Evolutionary conservation across 2,329 filamentous ascomycete genomes (phyloP).

Genomic region (Colletotrichum viniferum): DNA sequence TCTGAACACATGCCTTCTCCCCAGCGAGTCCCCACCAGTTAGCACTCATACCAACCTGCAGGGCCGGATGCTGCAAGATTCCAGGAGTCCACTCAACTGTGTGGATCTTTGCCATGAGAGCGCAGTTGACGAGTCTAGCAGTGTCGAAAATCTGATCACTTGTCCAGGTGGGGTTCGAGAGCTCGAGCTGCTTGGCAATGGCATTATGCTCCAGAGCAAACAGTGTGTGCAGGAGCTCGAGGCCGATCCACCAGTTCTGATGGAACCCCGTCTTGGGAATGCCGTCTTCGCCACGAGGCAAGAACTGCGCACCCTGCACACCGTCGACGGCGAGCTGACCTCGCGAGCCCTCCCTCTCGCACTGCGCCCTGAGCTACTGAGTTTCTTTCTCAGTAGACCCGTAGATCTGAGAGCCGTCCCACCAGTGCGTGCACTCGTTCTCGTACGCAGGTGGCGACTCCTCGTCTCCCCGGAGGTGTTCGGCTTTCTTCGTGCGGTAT

Average conservation of each 20-base stretch:
- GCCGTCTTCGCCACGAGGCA: background rate
- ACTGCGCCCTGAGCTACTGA: background rate
- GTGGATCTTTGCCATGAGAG: background rate
- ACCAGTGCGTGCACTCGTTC: background rate
- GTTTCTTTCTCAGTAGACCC: background rate
- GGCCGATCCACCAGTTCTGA: background rate
- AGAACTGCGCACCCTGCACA: background rate
- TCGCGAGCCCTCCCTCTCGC: background rate
- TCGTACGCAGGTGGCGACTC: background rate
- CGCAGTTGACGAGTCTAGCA: background rate
- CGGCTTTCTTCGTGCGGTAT: background rate
- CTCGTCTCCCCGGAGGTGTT: background rate
- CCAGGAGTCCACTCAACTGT: background rate
- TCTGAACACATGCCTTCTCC: background rate
- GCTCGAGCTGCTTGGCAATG: background rate
- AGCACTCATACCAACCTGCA: background rate
- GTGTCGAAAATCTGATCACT: background rate
- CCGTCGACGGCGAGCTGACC: background rate
- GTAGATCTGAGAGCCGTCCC: background rate
- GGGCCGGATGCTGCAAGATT: background rate
- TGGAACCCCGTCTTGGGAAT: background rate
- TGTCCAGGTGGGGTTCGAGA: background rate
- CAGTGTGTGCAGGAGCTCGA: background rate
- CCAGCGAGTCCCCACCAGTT: background rate
- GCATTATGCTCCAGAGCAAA: background rate